A percentile compares a stretch with the other conserved stretches of the same genome.
Conservation (phyloP, 768 basidiomycete genomes). For the Nidularia pulvinata region DNA sequence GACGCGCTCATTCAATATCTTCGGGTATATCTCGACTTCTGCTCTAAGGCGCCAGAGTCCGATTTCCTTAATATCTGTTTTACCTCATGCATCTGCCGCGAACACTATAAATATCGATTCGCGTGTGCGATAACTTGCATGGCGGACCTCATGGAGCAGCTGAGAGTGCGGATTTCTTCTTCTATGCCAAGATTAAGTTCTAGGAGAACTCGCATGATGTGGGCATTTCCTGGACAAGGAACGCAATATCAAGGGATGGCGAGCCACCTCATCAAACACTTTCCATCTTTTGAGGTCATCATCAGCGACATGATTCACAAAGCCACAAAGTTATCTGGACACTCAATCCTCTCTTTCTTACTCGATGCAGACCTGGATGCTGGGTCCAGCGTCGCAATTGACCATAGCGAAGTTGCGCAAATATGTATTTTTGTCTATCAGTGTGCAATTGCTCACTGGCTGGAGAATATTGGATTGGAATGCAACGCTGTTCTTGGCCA, state of each 20-base stretch:
- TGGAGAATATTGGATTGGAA: constrained; percentile 21
- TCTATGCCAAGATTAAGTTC: constrained; percentile 5
- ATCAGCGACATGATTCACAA: constrained; percentile 18
- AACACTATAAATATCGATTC: constrained; percentile 29
- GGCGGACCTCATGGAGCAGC: constrained; percentile 24
- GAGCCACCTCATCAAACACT: constrained; percentile 21
- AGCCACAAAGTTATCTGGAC: constrained; percentile 20
- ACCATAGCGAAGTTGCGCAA: constrained; percentile 27
- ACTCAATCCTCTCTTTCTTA: constrained; percentile 24
- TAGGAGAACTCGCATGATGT: constrained; percentile 11
- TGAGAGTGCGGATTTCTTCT: constrained; percentile 16
- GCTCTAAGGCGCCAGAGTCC: constrained; percentile 12
- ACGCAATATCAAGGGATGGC: constrained; percentile 35
- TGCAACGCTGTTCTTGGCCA: constrained; percentile 30
- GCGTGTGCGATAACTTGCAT: constrained; percentile 25
- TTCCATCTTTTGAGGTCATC: constrained; percentile 22
- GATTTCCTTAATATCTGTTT: constrained; percentile 29
- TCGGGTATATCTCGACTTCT: constrained; percentile 27
- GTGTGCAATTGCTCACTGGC: constrained; percentile 25
- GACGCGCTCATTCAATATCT: constrained; percentile 24
- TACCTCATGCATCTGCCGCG: constrained; percentile 31
- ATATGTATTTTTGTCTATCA: constrained; percentile 35
- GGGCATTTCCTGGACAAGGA: constrained; percentile 35
- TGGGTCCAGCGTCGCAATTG: constrained; percentile 13
- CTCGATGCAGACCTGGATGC: constrained; percentile 17